Percentiles rank a stretch among this genome's conserved stretches.
These are phyloP conservation scores for Wickerhamia fluorescens DNA, from an alignment of 805 yeast genomes.

Conservation along the genomic window DNA sequence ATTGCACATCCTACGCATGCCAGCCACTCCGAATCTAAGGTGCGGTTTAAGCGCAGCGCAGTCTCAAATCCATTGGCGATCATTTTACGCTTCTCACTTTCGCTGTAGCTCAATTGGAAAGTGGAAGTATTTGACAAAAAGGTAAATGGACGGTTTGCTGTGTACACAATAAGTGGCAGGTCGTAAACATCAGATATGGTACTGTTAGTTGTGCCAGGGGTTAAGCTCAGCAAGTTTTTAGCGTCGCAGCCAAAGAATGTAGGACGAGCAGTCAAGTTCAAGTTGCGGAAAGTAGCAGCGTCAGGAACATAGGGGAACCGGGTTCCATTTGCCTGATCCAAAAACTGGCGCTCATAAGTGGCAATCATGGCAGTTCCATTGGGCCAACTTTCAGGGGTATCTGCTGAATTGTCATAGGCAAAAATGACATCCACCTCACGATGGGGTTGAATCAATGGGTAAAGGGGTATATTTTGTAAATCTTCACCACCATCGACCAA, in stretches of 20 bases:
- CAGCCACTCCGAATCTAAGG: constrained; percentile 15
- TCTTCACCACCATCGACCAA: constrained; percentile 82
- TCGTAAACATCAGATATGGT: constrained; percentile 7
- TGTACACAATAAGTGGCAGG: constrained; percentile 22
- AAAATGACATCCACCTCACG: constrained; percentile 58
- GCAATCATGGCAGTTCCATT: constrained; percentile 53
- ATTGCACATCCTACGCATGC: constrained; percentile 25
- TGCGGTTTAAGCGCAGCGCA: constrained; percentile 15
- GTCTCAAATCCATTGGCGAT: constrained; percentile 22
- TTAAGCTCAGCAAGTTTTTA: constrained; percentile 15
- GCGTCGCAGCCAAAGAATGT: constrained; percentile 24
- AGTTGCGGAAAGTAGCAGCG: constrained; percentile 14
- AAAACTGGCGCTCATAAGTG: constrained; percentile 56
- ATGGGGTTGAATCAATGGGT: constrained; percentile 56
- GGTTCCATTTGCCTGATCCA: constrained; percentile 16
- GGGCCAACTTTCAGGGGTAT: constrained; percentile 57
- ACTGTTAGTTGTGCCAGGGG: constrained; percentile 4
- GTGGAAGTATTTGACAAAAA: constrained; percentile 22
- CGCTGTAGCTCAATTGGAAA: constrained; percentile 18
- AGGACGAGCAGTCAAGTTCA: constrained; percentile 22
- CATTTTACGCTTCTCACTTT: constrained; percentile 16
- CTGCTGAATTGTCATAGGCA: constrained; percentile 64
- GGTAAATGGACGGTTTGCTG: constrained; percentile 24
- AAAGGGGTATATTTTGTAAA: constrained; percentile 60
- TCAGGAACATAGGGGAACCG: constrained; percentile 22